Percentiles rank a stretch among this genome's conserved stretches.
Evolutionary conservation across 495 filamentous ascomycete genomes (phyloP).

Genomic region (Daldinia concentrica): DNA sequence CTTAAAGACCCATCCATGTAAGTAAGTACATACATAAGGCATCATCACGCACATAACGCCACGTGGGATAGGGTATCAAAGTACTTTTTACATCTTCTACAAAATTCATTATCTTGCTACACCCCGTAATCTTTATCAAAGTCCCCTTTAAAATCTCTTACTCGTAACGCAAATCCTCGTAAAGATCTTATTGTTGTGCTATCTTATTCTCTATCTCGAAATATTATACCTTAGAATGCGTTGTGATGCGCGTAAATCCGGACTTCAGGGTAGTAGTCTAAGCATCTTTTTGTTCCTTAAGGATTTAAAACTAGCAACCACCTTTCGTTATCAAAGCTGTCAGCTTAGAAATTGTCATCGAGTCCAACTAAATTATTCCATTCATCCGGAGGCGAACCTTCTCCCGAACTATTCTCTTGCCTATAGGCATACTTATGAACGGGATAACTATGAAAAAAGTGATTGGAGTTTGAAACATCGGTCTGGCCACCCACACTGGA

Average conservation of each 20-base stretch:
- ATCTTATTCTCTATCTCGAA: not conserved
- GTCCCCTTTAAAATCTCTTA: not conserved
- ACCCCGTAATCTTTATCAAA: not conserved
- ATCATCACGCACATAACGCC: slow-evolving; percentile 1
- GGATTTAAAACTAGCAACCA: not conserved
- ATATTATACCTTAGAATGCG: not conserved
- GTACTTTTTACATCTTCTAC: not conserved
- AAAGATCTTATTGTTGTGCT: not conserved
- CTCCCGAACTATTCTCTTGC: slow-evolving; percentile 7
- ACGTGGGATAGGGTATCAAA: slow-evolving; percentile 27
- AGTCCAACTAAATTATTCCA: slow-evolving; percentile 5
- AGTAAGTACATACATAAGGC: not conserved
- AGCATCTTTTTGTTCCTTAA: not conserved
- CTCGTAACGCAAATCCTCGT: not conserved
- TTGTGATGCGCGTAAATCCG: not conserved
- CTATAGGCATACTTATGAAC: not conserved
- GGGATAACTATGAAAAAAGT: not conserved
- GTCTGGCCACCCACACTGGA: slow-evolving; percentile 11
- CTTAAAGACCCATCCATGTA: not conserved
- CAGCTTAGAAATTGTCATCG: slow-evolving; percentile 11
- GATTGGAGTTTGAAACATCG: slow-evolving; percentile 25
- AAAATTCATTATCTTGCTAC: not conserved
- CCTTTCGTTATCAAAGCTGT: not conserved
- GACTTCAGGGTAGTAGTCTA: not conserved
- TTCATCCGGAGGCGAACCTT: slow-evolving; percentile 21